Conservation (phyloP, 305 asterid genomes). For the Fraxinus greggii region DNA sequence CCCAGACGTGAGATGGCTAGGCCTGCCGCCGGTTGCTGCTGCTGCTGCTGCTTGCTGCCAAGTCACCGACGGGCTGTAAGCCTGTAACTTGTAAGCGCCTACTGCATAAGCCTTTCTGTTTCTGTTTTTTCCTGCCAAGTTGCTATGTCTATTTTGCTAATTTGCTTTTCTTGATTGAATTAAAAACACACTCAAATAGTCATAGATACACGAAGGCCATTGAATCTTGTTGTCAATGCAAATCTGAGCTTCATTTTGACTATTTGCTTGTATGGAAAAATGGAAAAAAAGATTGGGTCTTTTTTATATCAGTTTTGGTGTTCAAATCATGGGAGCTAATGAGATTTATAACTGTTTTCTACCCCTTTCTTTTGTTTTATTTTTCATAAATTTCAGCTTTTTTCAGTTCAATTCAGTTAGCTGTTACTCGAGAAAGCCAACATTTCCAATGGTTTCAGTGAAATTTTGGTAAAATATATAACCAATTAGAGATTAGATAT, state of each 20-base stretch:
- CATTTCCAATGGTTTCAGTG: conserved; percentile 32
- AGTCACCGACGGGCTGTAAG: no score
- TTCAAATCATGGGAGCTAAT: conserved; percentile 57
- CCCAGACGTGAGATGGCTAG: no score
- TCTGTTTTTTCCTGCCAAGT: background rate
- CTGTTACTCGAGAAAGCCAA: conserved; percentile 31
- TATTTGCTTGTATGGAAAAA: background rate
- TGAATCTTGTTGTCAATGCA: background rate
- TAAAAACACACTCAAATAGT: background rate
- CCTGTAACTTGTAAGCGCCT: no score
- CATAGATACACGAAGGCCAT: background rate
- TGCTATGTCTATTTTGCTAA: background rate
- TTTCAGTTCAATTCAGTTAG: conserved; percentile 22
- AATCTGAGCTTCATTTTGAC: background rate
- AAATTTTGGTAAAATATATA: background rate
- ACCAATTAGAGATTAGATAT: background rate
- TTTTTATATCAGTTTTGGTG: conserved; percentile 19
- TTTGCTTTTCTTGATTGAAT: background rate
- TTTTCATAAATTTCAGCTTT: conserved; percentile 20
- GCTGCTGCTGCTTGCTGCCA: no score
- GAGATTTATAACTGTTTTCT: conserved; percentile 45
- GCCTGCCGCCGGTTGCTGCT: no score
- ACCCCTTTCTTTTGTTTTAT: background rate
- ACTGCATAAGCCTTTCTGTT: no score
- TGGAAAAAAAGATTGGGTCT: conserved; percentile 23